A percentile compares a stretch with the other conserved stretches of the same genome.
Conservation (phyloP, 208 protist genomes). For the Jaenimonas drosophilae region DNA sequence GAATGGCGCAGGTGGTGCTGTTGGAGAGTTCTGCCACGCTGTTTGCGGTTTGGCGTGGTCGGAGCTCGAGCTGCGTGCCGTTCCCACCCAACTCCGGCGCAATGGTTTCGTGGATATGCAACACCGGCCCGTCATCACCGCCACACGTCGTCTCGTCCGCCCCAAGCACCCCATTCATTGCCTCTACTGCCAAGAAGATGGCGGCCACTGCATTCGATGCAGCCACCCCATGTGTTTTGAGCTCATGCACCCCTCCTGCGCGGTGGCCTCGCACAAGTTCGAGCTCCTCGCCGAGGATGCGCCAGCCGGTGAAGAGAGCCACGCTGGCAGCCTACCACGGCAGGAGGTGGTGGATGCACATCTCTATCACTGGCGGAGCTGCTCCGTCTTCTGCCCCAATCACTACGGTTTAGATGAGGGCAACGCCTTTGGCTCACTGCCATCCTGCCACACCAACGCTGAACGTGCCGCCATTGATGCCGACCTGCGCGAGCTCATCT, state of each 20-base stretch:
- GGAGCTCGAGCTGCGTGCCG: conserved; percentile 26
- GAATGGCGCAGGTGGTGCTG: too few species aligned
- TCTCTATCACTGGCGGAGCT: conserved; percentile 42
- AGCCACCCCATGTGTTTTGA: conserved; percentile 53
- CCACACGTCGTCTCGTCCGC: conserved; percentile 18
- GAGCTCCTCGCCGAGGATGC: conserved; percentile 2
- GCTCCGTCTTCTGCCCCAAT: conserved; percentile 45
- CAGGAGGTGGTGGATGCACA: too few species aligned
- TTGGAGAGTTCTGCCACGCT: conserved; percentile 32
- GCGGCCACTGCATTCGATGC: conserved; percentile 30
- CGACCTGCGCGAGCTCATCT: conserved; percentile 30
- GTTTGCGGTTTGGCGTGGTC: conserved; percentile 46
- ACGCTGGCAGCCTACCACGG: too few species aligned
- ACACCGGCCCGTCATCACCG: conserved; percentile 22
- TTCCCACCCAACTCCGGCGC: conserved; percentile 11
- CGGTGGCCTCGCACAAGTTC: conserved; percentile 33
- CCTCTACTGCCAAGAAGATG: conserved; percentile 38
- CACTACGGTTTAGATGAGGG: conserved; percentile 35
- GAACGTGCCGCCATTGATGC: conserved; percentile 27
- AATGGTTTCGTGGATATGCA: conserved; percentile 23
- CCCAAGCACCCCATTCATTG: conserved; percentile 28
- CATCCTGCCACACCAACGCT: conserved; percentile 20
- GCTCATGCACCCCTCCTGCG: conserved; percentile 63
- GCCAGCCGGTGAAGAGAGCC: not conserved
- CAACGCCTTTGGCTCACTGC: conserved; percentile 17